phyloP scores from a whole-genome alignment of 139 green algal genomes.

The Chlamydomonas schloesseri region DNA sequence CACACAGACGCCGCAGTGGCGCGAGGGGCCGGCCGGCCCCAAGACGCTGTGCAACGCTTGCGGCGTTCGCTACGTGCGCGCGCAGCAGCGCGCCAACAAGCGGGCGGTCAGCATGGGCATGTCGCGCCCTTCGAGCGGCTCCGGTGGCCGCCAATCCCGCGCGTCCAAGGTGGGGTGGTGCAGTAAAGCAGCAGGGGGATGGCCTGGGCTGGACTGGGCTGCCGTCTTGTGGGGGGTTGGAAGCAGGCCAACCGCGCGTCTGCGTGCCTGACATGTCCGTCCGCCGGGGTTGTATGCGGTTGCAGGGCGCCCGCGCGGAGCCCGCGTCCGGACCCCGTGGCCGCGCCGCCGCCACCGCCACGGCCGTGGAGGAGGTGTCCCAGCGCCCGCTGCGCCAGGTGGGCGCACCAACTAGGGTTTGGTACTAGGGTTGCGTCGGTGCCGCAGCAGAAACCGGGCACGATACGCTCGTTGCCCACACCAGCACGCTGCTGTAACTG shows the following conservation, averaged over 20 bases:
- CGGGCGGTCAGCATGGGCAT: background rate
- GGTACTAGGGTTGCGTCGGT: too few species aligned
- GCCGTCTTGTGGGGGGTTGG: too few species aligned
- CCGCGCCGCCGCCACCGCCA: background rate
- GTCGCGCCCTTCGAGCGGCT: background rate
- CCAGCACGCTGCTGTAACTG: too few species aligned
- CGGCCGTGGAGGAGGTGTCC: background rate
- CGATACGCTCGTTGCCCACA: too few species aligned
- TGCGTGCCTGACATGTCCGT: too few species aligned
- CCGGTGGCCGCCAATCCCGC: constrained; percentile 1
- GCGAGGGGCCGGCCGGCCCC: constrained; percentile 64
- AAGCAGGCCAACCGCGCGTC: too few species aligned
- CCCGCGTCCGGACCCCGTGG: background rate
- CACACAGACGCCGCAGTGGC: constrained; percentile 71
- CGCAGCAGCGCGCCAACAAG: constrained; percentile 53
- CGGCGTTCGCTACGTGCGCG: constrained; percentile 61
- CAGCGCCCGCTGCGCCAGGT: constrained; percentile 36
- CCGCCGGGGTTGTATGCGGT: too few species aligned
- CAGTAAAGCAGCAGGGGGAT: too few species aligned
- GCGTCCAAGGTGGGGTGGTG: constrained; percentile 14
- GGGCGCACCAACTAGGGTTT: background rate
- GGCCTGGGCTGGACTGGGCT: too few species aligned
- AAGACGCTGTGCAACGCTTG: constrained; percentile 73
- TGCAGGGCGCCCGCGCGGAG: background rate
- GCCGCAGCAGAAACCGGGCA: too few species aligned